Conservation (phyloP, 129 eudicot genomes). For the Cynara cardunculus region DNA sequence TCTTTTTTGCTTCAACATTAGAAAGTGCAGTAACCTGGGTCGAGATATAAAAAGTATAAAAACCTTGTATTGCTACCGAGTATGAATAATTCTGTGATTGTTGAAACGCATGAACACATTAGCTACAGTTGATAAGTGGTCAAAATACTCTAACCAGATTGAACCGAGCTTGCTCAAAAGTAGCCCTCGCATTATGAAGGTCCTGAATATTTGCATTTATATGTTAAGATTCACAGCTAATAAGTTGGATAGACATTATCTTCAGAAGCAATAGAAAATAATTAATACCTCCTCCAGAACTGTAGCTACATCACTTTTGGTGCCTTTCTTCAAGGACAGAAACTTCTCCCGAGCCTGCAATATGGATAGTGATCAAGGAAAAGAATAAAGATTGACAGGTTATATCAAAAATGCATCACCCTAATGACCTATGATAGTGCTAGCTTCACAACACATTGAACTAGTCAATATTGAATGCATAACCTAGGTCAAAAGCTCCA, state of each 20-base stretch:
- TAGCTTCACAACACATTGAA: neutral
- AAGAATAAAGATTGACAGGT: neutral
- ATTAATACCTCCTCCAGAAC: constrained; percentile 84
- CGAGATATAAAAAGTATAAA: constrained; percentile 8
- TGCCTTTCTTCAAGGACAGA: constrained; percentile 84
- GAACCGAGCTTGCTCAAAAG: constrained; percentile 98
- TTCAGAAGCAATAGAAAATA: neutral
- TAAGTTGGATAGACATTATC: neutral
- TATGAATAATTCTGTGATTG: neutral
- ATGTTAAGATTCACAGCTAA: constrained; percentile 13
- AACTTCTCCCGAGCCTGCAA: constrained; percentile 94
- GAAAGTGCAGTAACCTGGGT: constrained; percentile 89
- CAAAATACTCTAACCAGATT: constrained; percentile 56
- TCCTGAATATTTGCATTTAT: constrained; percentile 47
- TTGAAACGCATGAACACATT: neutral
- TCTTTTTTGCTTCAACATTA: constrained; percentile 91
- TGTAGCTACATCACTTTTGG: constrained; percentile 77
- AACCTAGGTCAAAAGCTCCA: neutral
- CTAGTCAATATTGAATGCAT: neutral
- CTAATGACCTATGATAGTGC: neutral
- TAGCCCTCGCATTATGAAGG: constrained; percentile 86
- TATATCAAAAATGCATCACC: neutral
- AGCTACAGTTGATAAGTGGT: neutral
- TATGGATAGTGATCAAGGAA: constrained; percentile 2
- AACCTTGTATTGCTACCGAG: constrained; percentile 6